Base-by-base conservation (phyloP, 495 filamentous ascomycete species). In the Hypoxylon crocopeplum region DNA sequence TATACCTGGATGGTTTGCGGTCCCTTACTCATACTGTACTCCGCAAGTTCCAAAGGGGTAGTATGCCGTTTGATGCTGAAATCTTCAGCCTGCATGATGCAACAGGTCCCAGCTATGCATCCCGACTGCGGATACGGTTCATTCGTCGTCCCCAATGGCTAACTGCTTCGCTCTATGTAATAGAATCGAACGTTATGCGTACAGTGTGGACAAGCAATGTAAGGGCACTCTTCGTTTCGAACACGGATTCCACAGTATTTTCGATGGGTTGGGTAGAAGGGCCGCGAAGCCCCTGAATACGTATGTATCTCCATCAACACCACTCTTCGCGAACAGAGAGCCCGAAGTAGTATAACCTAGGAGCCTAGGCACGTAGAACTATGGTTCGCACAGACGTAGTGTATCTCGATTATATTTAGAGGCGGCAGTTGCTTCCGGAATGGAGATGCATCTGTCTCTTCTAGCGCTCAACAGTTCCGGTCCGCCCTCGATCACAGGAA, bases 31-130 rank as follows among this genome's bases (percentile, higher is more conserved):
- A 3, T 27, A 27, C 24, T 27, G 4, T 27, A 27, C 24, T 8
- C 33, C 22, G 48, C 25, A 33, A 12, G 7, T 54, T 45, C 17
- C 29, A 57, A 44, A 13, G 22, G 21, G n/a, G 16, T 48, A 16
- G 6, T 17, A 7, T 17, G 25, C 13, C 15, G 25, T 50, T 7
- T 29, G 29, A 27, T 33, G 29, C 36, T 36, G 30, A 49, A 44
- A 42, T 49, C 25, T 48, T 20, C 37, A 42, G 36, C 20, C 45
- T 49, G 37, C 45, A 49, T 57, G 27, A 49, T 57, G 54, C 45
- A 49, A 25, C 27, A 42, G 21, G 19, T 33, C 44, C 53, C 16
- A 48, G 34, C 42, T 27, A 41, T 34, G 32, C 45, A 48, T 44
- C 22, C 42, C 30, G 19, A 50, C 45, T 50, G 25, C 38, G 30